Conservation (phyloP, 208 protist genomes). For the Acanthamoeba castellanii region DNA sequence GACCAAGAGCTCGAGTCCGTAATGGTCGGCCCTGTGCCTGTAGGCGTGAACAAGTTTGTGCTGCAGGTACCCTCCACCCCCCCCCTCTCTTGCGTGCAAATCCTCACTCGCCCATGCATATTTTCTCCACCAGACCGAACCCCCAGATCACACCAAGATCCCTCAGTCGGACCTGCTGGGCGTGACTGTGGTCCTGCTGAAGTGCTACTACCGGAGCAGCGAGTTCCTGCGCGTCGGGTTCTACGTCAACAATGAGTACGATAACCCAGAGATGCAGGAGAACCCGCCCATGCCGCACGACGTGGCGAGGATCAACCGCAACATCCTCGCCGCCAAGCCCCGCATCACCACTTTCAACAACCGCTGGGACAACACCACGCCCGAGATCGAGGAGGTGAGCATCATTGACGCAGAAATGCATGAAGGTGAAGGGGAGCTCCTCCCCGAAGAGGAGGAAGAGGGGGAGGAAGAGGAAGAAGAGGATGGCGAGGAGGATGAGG, state of each 20-base stretch:
- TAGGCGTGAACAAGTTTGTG: conserved; percentile 95
- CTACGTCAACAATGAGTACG: conserved; percentile 95
- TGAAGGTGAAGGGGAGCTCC: background rate
- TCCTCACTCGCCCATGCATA: background rate
- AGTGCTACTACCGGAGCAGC: conserved; percentile 95
- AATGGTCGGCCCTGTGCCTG: conserved; percentile 95
- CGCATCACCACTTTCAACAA: conserved; percentile 87
- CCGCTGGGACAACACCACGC: conserved; percentile 83
- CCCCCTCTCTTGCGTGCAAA: background rate
- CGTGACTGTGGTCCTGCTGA: conserved; percentile 97
- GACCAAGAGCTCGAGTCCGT: conserved; percentile 98
- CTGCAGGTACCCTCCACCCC: conserved; percentile 87
- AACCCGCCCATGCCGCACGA: conserved; percentile 84
- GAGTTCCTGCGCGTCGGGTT: conserved; percentile 98
- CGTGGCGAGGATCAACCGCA: conserved; percentile 85
- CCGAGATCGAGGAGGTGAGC: conserved; percentile 12
- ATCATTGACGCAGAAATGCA: background rate
- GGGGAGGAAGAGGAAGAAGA: background rate
- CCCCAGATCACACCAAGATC: conserved; percentile 94
- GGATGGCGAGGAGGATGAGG: background rate
- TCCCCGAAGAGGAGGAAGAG: conserved; percentile 13
- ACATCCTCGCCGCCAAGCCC: conserved; percentile 88
- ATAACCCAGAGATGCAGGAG: conserved; percentile 62
- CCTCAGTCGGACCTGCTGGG: conserved; percentile 95
- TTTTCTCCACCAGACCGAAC: conserved; percentile 88